Percentiles rank a stretch among this genome's conserved stretches.
These are phyloP conservation scores for Periglandula ipomoeae DNA, from an alignment of 2,329 filamentous ascomycete genomes.

Conservation along the genomic window DNA sequence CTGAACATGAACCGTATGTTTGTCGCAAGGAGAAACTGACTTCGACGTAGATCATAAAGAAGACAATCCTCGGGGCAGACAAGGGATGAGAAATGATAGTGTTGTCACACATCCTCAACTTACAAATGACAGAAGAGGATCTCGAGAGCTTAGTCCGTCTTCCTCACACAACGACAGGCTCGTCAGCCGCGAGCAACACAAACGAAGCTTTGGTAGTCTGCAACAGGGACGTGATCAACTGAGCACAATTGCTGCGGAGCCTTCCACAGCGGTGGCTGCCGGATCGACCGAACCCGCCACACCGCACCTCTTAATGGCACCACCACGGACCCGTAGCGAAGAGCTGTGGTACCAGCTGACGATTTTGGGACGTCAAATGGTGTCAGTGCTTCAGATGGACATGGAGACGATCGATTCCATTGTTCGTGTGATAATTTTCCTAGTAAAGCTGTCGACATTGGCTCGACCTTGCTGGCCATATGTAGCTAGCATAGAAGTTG, in stretches of 20 bases:
- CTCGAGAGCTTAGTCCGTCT: constrained; percentile 13
- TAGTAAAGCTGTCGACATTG: constrained; percentile 58
- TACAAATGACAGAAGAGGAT: constrained; percentile 14
- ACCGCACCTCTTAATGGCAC: constrained; percentile 36
- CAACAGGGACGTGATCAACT: neutral
- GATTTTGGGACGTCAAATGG: constrained; percentile 25
- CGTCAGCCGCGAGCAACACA: neutral
- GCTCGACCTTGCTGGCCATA: constrained; percentile 63
- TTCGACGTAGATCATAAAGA: constrained; percentile 19
- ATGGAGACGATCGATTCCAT: constrained; percentile 23
- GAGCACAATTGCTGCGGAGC: neutral
- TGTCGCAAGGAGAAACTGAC: constrained; percentile 10
- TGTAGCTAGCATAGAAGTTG: constrained; percentile 53
- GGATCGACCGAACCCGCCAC: neutral
- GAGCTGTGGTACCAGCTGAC: constrained; percentile 24
- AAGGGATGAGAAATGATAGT: neutral
- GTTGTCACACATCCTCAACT: constrained; percentile 5
- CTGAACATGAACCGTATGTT: too few relatives aligned
- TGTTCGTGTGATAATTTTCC: constrained; percentile 52
- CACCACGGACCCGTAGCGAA: constrained; percentile 29
- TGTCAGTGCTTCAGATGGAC: constrained; percentile 16
- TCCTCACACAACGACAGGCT: neutral
- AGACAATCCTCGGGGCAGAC: constrained; percentile 15
- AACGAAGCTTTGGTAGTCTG: neutral
- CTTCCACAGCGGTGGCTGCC: neutral